Evolutionary conservation across 2,329 filamentous ascomycete genomes (phyloP).

Genomic region (Penicillium brevicompactum): DNA sequence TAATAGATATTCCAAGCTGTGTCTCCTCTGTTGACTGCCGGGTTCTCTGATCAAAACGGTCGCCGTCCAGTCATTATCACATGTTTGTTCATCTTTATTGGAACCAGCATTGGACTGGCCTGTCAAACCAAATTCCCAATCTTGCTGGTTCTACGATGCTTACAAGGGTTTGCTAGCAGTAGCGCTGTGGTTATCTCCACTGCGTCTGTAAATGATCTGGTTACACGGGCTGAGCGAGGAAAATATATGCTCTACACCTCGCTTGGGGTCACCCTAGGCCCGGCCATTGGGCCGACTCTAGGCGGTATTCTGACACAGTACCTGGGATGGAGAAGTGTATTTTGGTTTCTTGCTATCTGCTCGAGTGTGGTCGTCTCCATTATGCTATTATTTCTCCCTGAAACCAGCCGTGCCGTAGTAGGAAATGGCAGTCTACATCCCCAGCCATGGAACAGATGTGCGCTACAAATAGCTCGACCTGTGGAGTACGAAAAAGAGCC

Average conservation of each 20-base stretch:
- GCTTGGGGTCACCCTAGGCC: neutral
- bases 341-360: slow-evolving; percentile 14
- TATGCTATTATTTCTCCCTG: slow-evolving; percentile 24
- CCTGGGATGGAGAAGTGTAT: slow-evolving; percentile 5
- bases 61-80: slow-evolving; percentile 1
- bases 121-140: slow-evolving; percentile 2
- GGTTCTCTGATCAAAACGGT: slow-evolving; percentile 4
- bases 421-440: slow-evolving; percentile 31
- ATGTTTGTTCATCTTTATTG: slow-evolving; percentile 2
- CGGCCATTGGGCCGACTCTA: slow-evolving; percentile 3
- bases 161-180: slow-evolving; percentile 4
- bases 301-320: slow-evolving; percentile 8
- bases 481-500: neutral
- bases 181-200: neutral
- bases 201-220: neutral
- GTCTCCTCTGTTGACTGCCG: slow-evolving; percentile 1
- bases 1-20: slow-evolving; percentile 4
- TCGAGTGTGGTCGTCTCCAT: slow-evolving; percentile 18
- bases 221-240: slow-evolving; percentile 2
- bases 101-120: slow-evolving; percentile 4
- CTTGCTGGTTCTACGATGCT: slow-evolving; percentile 5
- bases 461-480: slow-evolving; percentile 1
- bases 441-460: slow-evolving; percentile 12
- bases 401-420: slow-evolving; percentile 38
- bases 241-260: slow-evolving; percentile 4